Percentiles rank a stretch among this genome's conserved stretches.
phyloP scores from a whole-genome alignment of 129 eudicot species.

The Escallonia rubra region DNA sequence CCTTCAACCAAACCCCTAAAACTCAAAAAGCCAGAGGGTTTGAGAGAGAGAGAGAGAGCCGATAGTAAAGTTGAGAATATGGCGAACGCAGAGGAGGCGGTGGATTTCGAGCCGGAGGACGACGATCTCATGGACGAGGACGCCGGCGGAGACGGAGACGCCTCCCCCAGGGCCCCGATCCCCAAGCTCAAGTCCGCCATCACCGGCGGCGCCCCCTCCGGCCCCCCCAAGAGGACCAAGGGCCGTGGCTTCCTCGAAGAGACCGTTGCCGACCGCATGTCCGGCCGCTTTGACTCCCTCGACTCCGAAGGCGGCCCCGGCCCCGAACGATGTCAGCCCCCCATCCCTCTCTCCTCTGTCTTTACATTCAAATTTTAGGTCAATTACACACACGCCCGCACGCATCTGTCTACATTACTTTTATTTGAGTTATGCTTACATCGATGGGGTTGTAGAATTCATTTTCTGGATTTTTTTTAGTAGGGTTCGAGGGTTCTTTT shows the following conservation, averaged over 20 bases:
- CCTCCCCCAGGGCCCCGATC: slow-evolving; percentile 45
- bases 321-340: slow-evolving; percentile 75
- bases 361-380: no score
- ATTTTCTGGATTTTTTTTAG: no score
- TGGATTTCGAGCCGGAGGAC: slow-evolving; percentile 91
- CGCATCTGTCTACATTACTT: no score
- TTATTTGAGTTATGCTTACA: no score
- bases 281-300: slow-evolving; percentile 82
- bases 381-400: no score
- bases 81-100: slow-evolving; percentile 91
- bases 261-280: slow-evolving; percentile 65
- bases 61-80: slow-evolving; percentile 9
- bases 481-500: no score
- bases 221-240: slow-evolving; percentile 64
- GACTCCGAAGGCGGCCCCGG: slow-evolving; percentile 90
- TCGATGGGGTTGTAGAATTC: no score
- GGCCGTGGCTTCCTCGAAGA: slow-evolving; percentile 96
- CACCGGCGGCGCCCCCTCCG: slow-evolving; percentile 70
- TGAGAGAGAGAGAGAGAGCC: no score
- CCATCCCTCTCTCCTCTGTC: not conserved
- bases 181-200: slow-evolving; percentile 86
- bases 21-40: no score
- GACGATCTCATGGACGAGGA: slow-evolving; percentile 99
- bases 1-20: no score
- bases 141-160: slow-evolving; percentile 38